Base-by-base conservation (phyloP, 2,329 filamentous ascomycete species). In the Parastagonospora avenae region DNA sequence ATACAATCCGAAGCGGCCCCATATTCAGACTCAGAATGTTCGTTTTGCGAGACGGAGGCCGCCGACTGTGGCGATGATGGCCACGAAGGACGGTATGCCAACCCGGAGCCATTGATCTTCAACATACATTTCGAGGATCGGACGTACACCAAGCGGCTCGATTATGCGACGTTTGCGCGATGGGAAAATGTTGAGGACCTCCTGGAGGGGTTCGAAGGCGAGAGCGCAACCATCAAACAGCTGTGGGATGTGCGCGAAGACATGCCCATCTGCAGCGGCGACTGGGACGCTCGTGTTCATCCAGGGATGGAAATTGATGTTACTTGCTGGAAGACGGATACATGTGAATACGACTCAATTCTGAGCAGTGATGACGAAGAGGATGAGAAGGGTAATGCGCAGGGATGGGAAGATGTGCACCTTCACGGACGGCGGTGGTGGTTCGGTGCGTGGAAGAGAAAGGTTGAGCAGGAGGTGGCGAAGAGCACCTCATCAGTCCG, bases 151-250 rank as follows among this genome's bases (percentile, higher is more conserved):
- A 59, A 58, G 31, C 16, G 30, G 10, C 48, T 63, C 8, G 47
- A 54, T 4, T 61, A 58, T 33, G 32, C 12, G 8, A 52, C 45
- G 10, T 59, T 57, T 24, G 43, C 49, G 14, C 31, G 36, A n/a
- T 60, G 58, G 60, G 33, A 42, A 2, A 44, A 50, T 8, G 36
- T 61, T 2, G 24, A 39, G 19, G 58, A 96, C 85, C 82, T 97
- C 91, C 83, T 96, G 90, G 46, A 91, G 91, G 84, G 95, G 90
- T 75, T 93, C 90, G 78, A 96, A 91, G 63, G 96, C 85, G 80
- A 97, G 91, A 64, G 96, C 74, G 81, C 97, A 91, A 63, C 96
- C 82, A 68, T 84, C 91, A 76, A 94, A 85, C 71, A 93, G 76
- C 69, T 85, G 83, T 64, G 81, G 77, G 60, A 86, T 72, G 74